Conservation (phyloP, 1,139 yeast species). For the Blastobotrys serpentis region DNA sequence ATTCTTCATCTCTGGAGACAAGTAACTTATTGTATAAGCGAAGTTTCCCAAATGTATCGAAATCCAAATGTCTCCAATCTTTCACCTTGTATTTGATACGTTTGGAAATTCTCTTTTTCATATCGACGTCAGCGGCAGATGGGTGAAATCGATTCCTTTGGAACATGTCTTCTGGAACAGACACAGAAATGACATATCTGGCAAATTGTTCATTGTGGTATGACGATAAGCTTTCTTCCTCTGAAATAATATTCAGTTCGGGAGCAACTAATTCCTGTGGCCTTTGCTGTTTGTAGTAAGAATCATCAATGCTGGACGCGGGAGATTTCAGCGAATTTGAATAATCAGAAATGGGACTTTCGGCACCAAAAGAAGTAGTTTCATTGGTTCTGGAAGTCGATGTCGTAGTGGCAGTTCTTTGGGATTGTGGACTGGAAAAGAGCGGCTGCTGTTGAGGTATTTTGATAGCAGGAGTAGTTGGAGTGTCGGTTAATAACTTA, state of each 20-base stretch:
- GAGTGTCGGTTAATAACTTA: conserved; percentile 16
- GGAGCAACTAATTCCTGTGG: conserved; percentile 17
- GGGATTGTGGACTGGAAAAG: conserved; percentile 7
- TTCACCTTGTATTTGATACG: conserved; percentile 18
- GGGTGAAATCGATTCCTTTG: conserved; percentile 15
- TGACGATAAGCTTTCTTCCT: conserved; percentile 19
- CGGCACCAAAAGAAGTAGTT: neutral
- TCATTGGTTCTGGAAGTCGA: neutral
- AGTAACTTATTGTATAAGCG: conserved; percentile 25
- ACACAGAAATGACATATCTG: conserved; percentile 21
- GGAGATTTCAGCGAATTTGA: conserved; percentile 9
- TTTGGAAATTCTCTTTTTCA: conserved; percentile 13
- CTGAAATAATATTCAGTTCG: conserved; percentile 21
- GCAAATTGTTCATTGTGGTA: conserved; percentile 17
- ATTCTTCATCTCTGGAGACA: conserved; percentile 23
- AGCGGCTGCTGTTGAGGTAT: neutral
- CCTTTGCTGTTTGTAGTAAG: too few species aligned
- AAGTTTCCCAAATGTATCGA: conserved; percentile 24
- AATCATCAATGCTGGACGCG: neutral
- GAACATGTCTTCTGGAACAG: conserved; percentile 20
- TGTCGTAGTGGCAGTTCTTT: conserved; percentile 6
- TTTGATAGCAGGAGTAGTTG: neutral
- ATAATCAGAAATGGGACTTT: neutral
- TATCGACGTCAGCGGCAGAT: conserved; percentile 19
- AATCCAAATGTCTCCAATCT: conserved; percentile 25